Evolutionary conservation across 768 basidiomycete genomes (phyloP).

Genomic region (Tylopilus plumbeoviolaceoides): DNA sequence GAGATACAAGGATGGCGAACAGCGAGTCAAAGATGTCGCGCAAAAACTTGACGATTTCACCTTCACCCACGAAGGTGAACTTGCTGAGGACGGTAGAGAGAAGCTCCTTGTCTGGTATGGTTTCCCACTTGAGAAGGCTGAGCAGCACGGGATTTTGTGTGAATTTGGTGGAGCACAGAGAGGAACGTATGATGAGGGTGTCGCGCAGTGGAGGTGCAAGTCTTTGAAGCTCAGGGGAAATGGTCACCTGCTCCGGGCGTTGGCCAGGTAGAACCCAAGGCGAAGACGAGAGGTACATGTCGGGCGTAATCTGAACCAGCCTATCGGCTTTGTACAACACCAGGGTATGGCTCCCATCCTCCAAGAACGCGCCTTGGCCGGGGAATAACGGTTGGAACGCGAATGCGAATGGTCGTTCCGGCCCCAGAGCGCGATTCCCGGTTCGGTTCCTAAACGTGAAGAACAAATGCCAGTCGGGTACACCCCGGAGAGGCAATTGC

Average conservation of each 20-base stretch:
- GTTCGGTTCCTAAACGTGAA: slow-evolving; percentile 85
- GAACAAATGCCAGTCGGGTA: slow-evolving; percentile 86
- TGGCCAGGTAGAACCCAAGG: slow-evolving; percentile 55
- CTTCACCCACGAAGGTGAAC: slow-evolving; percentile 90
- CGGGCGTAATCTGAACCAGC: slow-evolving; percentile 54
- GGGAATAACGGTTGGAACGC: slow-evolving; percentile 87
- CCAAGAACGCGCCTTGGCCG: slow-evolving; percentile 69
- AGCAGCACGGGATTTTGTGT: slow-evolving; percentile 88
- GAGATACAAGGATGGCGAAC: slow-evolving; percentile 81
- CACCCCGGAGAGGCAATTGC: slow-evolving; percentile 60
- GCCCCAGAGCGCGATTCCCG: slow-evolving; percentile 43
- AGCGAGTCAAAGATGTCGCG: slow-evolving; percentile 90
- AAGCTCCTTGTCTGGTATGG: slow-evolving; percentile 55
- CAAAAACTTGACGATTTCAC: slow-evolving; percentile 93
- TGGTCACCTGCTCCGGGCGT: slow-evolving; percentile 52
- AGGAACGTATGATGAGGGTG: slow-evolving; percentile 76
- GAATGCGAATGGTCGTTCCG: slow-evolving; percentile 85
- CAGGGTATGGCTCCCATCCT: slow-evolving; percentile 85
- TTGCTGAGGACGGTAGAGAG: slow-evolving; percentile 72
- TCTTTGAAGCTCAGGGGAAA: slow-evolving; percentile 60
- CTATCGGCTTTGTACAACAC: slow-evolving; percentile 83
- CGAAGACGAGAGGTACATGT: slow-evolving; percentile 69
- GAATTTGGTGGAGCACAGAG: slow-evolving; percentile 87
- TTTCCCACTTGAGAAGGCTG: slow-evolving; percentile 78
- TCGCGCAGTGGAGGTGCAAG: slow-evolving; percentile 72